phyloP scores from a whole-genome alignment of 2,329 filamentous ascomycete species.

The Aspergillus novoparasiticus region DNA sequence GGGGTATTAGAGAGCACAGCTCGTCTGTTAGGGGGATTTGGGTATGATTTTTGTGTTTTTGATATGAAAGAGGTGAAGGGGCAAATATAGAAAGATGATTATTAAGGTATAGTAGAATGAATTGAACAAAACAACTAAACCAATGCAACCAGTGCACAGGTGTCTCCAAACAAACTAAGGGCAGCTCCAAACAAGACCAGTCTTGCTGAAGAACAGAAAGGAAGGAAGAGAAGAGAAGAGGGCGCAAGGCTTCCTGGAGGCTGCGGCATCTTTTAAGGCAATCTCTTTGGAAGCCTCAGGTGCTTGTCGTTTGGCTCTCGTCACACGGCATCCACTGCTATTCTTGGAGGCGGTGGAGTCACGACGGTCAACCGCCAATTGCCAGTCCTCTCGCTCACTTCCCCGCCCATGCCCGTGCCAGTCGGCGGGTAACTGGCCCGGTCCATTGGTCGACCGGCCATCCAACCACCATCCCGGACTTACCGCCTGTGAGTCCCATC shows the following conservation, averaged over 20 bases:
- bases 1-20: conserved; percentile 39
- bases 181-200: conserved; percentile 43
- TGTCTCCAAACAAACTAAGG: conserved; percentile 48
- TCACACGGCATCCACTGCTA: conserved; percentile 17
- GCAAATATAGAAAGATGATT: conserved; percentile 18
- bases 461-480: conserved; percentile 18
- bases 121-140: conserved; percentile 51
- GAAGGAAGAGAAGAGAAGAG: conserved; percentile 29
- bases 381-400: background rate
- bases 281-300: background rate
- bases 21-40: conserved; percentile 35
- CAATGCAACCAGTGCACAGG: conserved; percentile 45
- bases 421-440: conserved; percentile 13
- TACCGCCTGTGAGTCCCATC: conserved; percentile 20
- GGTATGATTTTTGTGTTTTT: conserved; percentile 43
- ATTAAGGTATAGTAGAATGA: conserved; percentile 43
- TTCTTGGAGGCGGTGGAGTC: background rate
- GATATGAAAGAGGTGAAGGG: conserved; percentile 10
- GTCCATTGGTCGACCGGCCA: conserved; percentile 9
- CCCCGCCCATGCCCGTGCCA: background rate
- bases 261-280: conserved; percentile 23
- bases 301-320: conserved; percentile 7
- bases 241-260: conserved; percentile 17
- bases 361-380: background rate
- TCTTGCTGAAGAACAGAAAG: conserved; percentile 68